Percentiles rank a stretch among this genome's conserved stretches.
phyloP scores from a whole-genome alignment of 345 rosid genomes.

The Cardiospermum halicacabum region DNA sequence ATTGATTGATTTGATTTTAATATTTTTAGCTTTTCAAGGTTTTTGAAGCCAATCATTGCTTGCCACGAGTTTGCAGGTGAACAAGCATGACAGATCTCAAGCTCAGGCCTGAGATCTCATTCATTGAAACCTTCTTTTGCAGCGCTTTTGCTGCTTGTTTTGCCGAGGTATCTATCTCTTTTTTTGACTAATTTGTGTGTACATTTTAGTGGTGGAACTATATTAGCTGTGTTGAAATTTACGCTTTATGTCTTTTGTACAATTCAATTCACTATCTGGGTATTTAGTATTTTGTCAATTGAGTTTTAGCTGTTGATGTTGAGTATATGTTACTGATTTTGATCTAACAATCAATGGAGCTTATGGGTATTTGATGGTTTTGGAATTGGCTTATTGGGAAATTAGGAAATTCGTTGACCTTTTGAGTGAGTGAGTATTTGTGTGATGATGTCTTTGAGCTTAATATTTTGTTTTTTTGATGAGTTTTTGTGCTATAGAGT shows the following conservation, averaged over 20 bases:
- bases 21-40: background rate
- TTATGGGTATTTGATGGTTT: background rate
- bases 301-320: background rate
- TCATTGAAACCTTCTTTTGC: conserved; percentile 73
- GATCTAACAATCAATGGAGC: background rate
- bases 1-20: background rate
- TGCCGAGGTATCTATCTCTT: conserved; percentile 60
- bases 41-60: conserved; percentile 22
- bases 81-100: conserved; percentile 53
- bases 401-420: background rate
- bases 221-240: background rate
- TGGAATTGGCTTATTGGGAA: background rate
- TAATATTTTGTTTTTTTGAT: background rate
- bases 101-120: conserved; percentile 65
- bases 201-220: background rate
- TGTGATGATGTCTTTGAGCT: background rate
- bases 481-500: background rate
- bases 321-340: background rate
- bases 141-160: conserved; percentile 99
- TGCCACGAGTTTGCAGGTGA: conserved; percentile 19
- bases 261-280: background rate
- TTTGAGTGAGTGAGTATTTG: background rate
- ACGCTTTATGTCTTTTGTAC: background rate
- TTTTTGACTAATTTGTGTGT: background rate
- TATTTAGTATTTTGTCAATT: background rate